Evolutionary conservation across 768 basidiomycete species (phyloP).

Genomic region (Macrolepiota dolichaula): DNA sequence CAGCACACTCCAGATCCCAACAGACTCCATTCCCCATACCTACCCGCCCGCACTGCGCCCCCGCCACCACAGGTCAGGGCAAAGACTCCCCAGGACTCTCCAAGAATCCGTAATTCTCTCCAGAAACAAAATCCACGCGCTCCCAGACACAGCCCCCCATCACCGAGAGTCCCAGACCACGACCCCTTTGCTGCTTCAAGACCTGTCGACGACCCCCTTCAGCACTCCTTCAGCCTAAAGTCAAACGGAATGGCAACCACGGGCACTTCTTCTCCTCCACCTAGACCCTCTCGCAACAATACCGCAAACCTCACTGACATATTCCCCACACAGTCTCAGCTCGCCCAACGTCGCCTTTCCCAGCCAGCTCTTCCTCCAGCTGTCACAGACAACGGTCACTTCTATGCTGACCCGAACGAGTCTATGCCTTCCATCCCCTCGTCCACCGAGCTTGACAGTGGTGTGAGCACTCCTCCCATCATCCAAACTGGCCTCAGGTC

Average conservation of each 20-base stretch:
- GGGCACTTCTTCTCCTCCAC: constrained; percentile 58
- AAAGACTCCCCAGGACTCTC: constrained; percentile 42
- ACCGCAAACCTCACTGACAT: constrained; percentile 79
- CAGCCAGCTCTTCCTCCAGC: constrained; percentile 32
- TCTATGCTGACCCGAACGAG: constrained; percentile 44
- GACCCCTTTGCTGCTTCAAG: constrained; percentile 55
- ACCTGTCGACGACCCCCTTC: constrained; percentile 21
- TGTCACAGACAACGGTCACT: constrained; percentile 33
- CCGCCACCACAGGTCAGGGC: constrained; percentile 34
- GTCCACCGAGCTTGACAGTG: constrained; percentile 24
- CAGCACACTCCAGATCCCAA: constrained; percentile 52
- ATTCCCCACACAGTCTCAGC: constrained; percentile 41
- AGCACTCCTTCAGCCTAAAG: constrained; percentile 24
- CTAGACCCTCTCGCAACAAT: constrained; percentile 82
- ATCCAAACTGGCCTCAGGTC: constrained; percentile 29
- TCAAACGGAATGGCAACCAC: constrained; percentile 33
- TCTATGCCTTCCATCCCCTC: constrained; percentile 30
- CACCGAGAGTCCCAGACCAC: constrained; percentile 40
- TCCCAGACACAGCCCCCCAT: constrained; percentile 51
- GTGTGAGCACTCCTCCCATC: constrained; percentile 18
- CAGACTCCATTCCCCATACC: constrained; percentile 28
- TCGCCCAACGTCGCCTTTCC: constrained; percentile 50
- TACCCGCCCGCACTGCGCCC: constrained; percentile 37
- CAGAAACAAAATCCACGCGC: constrained; percentile 57
- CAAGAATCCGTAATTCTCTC: constrained; percentile 50